Percentiles rank a stretch among this genome's conserved stretches.
phyloP scores from a whole-genome alignment of 2,329 filamentous ascomycete genomes.

The Sporothrix curviconia region DNA sequence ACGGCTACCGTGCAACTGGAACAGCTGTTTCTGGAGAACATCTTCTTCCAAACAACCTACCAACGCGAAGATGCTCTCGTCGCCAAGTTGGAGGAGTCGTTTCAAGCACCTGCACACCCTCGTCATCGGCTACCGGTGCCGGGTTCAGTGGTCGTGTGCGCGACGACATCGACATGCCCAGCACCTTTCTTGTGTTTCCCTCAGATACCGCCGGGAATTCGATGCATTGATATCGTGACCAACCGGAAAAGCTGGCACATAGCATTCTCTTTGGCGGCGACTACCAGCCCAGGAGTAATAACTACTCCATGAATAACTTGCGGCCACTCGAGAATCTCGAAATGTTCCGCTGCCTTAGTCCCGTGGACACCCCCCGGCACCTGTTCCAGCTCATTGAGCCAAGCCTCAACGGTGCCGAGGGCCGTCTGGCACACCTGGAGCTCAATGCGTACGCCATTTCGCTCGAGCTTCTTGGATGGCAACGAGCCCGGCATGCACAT shows the following conservation, averaged over 20 bases:
- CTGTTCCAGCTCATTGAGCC: slow-evolving; percentile 8
- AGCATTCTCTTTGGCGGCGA: not conserved
- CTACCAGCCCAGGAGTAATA: not conserved
- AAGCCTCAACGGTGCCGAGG: not conserved
- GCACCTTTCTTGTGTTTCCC: slow-evolving; percentile 5
- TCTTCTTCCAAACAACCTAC: not conserved
- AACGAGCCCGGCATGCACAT: not conserved
- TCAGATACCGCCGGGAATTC: slow-evolving; percentile 6
- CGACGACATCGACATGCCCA: not conserved
- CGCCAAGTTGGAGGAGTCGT: not conserved
- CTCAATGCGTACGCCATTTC: not conserved
- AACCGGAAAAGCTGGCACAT: not conserved
- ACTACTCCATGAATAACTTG: no score
- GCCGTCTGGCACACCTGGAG: slow-evolving; percentile 14
- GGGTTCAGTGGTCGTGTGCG: not conserved
- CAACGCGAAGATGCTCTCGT: not conserved
- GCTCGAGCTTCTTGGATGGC: not conserved
- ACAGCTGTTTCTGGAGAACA: slow-evolving; percentile 14
- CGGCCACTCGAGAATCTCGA: slow-evolving; percentile 12
- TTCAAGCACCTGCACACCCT: slow-evolving; percentile 13
- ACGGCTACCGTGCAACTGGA: slow-evolving; percentile 8
- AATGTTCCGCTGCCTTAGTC: slow-evolving; percentile 7
- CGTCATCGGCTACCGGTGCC: slow-evolving; percentile 5
- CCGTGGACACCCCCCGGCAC: not conserved
- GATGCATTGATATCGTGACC: slow-evolving; percentile 15